Evolutionary conservation across 2,329 filamentous ascomycete species (phyloP).

Genomic region (Fusarium musae): DNA sequence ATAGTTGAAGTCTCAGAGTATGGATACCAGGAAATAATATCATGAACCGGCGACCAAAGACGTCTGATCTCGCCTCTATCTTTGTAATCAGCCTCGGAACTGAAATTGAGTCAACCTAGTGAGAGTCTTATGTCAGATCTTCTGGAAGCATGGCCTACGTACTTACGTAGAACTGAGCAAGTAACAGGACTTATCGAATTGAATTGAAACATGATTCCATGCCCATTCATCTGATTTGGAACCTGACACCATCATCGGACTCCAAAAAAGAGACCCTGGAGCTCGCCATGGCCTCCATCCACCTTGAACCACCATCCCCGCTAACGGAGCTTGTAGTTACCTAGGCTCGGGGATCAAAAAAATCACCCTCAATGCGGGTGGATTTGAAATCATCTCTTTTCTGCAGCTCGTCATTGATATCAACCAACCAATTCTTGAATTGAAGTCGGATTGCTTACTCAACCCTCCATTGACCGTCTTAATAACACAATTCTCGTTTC

Average conservation of each 20-base stretch:
- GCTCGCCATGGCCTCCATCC: constrained; percentile 4
- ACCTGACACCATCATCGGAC: not conserved
- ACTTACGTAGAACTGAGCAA: not conserved
- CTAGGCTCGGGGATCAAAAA: constrained; percentile 23
- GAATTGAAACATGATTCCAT: constrained; percentile 28
- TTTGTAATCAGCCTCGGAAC: constrained; percentile 4
- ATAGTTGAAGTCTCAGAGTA: not conserved
- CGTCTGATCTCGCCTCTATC: not conserved
- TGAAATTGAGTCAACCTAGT: not conserved
- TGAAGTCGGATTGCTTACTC: constrained; percentile 38
- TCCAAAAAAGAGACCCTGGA: constrained; percentile 8
- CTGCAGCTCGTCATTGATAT: constrained; percentile 28
- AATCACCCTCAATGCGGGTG: constrained; percentile 33
- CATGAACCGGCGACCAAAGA: not conserved
- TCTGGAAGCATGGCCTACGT: not conserved
- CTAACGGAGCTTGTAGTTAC: constrained; percentile 21
- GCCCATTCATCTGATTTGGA: constrained; percentile 8
- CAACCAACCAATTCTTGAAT: constrained; percentile 17
- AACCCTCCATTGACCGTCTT: constrained; percentile 18
- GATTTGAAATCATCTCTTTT: constrained; percentile 42
- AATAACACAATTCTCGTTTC: constrained; percentile 17
- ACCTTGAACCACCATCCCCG: constrained; percentile 6
- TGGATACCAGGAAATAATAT: not conserved
- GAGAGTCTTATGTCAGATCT: not conserved
- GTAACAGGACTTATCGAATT: not conserved